A percentile compares a stretch with the other conserved stretches of the same genome.
phyloP scores from a whole-genome alignment of 1,284 basidiomycete species.

The Boletus calvinii region DNA sequence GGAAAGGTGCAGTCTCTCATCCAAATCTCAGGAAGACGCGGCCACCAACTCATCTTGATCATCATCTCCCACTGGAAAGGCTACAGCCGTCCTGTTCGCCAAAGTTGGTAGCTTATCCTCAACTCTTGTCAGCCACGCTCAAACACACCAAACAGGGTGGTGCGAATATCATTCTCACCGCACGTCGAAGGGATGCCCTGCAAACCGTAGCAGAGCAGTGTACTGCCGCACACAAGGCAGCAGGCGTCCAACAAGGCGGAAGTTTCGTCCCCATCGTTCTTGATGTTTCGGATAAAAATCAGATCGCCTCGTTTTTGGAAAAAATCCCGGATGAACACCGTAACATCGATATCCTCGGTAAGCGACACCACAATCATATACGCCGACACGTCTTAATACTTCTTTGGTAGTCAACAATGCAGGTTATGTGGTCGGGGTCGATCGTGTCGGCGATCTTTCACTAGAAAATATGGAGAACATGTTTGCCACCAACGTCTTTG shows the following conservation, averaged over 20 bases:
- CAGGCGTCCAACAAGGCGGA: conserved; percentile 70
- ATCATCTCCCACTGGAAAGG: conserved; percentile 41
- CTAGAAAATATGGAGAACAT: conserved; percentile 80
- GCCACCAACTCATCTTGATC: conserved; percentile 3
- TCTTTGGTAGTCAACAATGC: conserved; percentile 74
- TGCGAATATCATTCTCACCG: conserved; percentile 74
- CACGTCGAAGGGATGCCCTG: conserved; percentile 66
- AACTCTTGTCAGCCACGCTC: not conserved
- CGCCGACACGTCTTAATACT: not conserved
- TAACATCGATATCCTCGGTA: conserved; percentile 74
- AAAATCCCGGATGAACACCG: conserved; percentile 68
- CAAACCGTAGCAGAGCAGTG: conserved; percentile 67
- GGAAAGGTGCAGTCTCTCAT: conserved; percentile 53
- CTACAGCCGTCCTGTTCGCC: conserved; percentile 82
- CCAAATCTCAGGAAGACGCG: not conserved
- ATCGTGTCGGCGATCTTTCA: conserved; percentile 78
- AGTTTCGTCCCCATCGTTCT: conserved; percentile 65
- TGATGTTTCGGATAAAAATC: conserved; percentile 73
- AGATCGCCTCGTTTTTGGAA: conserved; percentile 64
- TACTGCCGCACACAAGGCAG: conserved; percentile 65
- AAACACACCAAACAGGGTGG: conserved; percentile 52
- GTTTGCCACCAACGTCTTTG: conserved; percentile 92
- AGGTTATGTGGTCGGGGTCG: conserved; percentile 82
- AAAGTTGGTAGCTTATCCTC: conserved; percentile 46
- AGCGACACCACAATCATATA: conserved; percentile 15